These are phyloP conservation scores for Aureobasidium melanogenum DNA, from an alignment of 2,329 filamentous ascomycete species.

Conservation along the genomic window DNA sequence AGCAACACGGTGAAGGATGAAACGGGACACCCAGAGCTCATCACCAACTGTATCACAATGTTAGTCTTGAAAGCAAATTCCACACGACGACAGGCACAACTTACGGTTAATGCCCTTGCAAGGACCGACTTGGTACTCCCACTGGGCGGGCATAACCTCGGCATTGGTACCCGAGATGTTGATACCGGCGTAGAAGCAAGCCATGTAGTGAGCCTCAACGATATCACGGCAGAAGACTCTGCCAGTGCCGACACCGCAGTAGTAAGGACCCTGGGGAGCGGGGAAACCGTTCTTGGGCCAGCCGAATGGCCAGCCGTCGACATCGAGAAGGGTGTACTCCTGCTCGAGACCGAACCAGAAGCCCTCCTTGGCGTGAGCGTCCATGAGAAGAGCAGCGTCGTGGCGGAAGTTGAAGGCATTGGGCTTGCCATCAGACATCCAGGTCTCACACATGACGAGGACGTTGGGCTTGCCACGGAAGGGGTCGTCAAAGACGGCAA, in stretches of 20 bases:
- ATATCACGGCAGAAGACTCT: conserved; percentile 98
- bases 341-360: conserved; percentile 99
- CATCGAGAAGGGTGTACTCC: conserved; percentile 90
- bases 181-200: conserved; percentile 79
- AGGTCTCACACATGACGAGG: conserved; percentile 89
- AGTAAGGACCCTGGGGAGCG: conserved; percentile 88
- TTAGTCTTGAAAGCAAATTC: not conserved
- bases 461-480: conserved; percentile 88
- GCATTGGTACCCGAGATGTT: conserved; percentile 98
- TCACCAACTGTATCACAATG: conserved; percentile 63
- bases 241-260: conserved; percentile 95
- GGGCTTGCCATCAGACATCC: conserved; percentile 85
- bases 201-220: conserved; percentile 89
- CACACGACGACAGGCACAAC: conserved; percentile 24
- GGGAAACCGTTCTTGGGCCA: conserved; percentile 85
- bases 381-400: conserved; percentile 83
- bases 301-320: conserved; percentile 81
- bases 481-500: conserved; percentile 82
- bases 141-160: conserved; percentile 96
- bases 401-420: conserved; percentile 99
- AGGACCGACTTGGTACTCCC: conserved; percentile 96
- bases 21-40: conserved; percentile 89
- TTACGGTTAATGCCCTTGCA: conserved; percentile 75
- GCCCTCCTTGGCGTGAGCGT: conserved; percentile 68
- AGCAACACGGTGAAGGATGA: conserved; percentile 80